Percentiles rank a stretch among this genome's conserved stretches.
Evolutionary conservation across 352 stramenopile species (phyloP).

Genomic region (Thraustochytrium striatum): DNA sequence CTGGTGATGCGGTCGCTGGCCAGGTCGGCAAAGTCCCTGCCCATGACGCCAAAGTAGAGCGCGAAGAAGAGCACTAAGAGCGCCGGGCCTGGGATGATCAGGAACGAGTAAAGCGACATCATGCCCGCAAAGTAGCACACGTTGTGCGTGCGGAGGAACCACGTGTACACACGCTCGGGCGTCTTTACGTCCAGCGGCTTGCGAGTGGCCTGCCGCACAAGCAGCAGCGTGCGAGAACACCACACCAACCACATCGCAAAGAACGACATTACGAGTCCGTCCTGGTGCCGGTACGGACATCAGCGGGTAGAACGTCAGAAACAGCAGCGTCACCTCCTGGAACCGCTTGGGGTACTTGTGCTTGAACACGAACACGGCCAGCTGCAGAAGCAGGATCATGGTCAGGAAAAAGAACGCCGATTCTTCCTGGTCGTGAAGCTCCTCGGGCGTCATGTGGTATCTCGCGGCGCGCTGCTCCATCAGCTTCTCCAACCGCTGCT

Average conservation of each 20-base stretch:
- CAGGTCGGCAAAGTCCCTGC: constrained; percentile 38
- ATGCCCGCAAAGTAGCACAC: constrained; percentile 31
- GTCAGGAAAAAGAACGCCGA: constrained; percentile 18
- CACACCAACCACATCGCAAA: constrained; percentile 18
- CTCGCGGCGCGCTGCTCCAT: background rate
- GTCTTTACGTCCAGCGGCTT: constrained; percentile 10
- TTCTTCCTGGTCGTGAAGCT: background rate
- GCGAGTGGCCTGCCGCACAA: background rate
- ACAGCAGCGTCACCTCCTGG: constrained; percentile 44
- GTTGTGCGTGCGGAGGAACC: constrained; percentile 39
- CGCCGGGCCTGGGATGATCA: constrained; percentile 9
- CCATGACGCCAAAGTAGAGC: constrained; percentile 46
- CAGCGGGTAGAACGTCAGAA: constrained; percentile 45
- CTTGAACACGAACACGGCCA: background rate
- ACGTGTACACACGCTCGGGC: constrained; percentile 40
- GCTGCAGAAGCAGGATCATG: constrained; percentile 9
- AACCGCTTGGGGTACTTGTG: constrained; percentile 37
- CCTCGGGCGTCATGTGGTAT: background rate
- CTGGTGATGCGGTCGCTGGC: constrained; percentile 32
- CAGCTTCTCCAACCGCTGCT: background rate
- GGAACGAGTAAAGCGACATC: constrained; percentile 25
- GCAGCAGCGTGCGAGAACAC: background rate
- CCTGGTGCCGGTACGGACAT: background rate
- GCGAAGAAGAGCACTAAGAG: constrained; percentile 41
- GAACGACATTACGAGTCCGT: background rate